phyloP scores from a whole-genome alignment of 2,329 filamentous ascomycete species.

The Chrysoporthe deuterocubensis region DNA sequence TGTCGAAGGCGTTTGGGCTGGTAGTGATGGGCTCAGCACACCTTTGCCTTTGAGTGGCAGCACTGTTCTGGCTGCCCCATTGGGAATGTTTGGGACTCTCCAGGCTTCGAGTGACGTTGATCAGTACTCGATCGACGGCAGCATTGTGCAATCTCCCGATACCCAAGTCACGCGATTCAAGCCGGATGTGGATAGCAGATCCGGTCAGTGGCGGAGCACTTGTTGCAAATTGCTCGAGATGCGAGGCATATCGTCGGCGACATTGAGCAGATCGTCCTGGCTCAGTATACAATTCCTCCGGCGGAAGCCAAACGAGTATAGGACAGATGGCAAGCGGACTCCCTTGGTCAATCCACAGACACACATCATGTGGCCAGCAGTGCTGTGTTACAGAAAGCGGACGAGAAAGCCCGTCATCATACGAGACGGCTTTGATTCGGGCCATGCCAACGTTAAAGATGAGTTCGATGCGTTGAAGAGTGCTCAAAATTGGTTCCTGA shows the following conservation, averaged over 20 bases:
- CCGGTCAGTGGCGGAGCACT: constrained; percentile 52
- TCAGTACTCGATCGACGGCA: constrained; percentile 40
- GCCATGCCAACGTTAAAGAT: constrained; percentile 45
- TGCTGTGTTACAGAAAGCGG: constrained; percentile 55
- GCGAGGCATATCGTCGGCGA: constrained; percentile 50
- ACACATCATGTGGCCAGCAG: constrained; percentile 58
- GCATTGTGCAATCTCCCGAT: constrained; percentile 56
- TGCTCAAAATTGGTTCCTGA: constrained; percentile 55
- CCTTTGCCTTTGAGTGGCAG: constrained; percentile 47
- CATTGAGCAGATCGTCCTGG: constrained; percentile 53
- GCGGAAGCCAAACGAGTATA: constrained; percentile 47
- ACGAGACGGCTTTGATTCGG: constrained; percentile 35
- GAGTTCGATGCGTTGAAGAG: constrained; percentile 53
- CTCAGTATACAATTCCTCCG: constrained; percentile 54
- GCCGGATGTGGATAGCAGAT: constrained; percentile 45
- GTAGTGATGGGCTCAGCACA: constrained; percentile 48
- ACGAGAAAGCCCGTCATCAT: constrained; percentile 35
- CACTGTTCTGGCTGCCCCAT: constrained; percentile 58
- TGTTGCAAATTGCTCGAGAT: constrained; percentile 56
- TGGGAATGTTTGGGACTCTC: constrained; percentile 53
- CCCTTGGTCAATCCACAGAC: constrained; percentile 41
- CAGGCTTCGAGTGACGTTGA: constrained; percentile 42
- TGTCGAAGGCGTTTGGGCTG: constrained; percentile 51
- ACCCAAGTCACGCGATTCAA: constrained; percentile 52
- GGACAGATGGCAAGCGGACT: constrained; percentile 46